Percentiles rank a stretch among this genome's conserved stretches.
Conservation (phyloP, 129 eudicot genomes). For the Artemisia annua region DNA sequence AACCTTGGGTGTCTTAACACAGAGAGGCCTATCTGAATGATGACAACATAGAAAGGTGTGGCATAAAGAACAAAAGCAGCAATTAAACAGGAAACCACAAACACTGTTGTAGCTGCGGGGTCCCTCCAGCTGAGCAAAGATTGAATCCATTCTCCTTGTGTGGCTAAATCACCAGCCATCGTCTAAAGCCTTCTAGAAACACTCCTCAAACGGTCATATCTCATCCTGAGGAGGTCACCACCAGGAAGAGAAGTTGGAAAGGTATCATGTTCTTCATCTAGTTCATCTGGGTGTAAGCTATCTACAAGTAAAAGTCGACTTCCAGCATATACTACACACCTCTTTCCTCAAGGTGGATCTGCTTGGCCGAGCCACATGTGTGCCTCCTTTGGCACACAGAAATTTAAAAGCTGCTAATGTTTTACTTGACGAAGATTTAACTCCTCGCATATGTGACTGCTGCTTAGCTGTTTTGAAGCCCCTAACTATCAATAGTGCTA, state of each 20-base stretch:
- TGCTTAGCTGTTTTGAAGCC: conserved; percentile 82
- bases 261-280: conserved; percentile 74
- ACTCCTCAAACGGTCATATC: conserved; percentile 73
- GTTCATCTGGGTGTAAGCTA: conserved; percentile 58
- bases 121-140: conserved; percentile 84
- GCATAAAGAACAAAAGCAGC: too few relatives aligned
- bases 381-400: conserved; percentile 81
- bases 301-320: too few relatives aligned
- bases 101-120: conserved; percentile 52
- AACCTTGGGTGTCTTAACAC: too few relatives aligned
- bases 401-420: conserved; percentile 80
- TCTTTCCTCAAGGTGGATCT: too few relatives aligned
- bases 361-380: too few relatives aligned
- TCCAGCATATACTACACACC: too few relatives aligned
- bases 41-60: too few relatives aligned
- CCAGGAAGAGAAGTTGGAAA: conserved; percentile 53
- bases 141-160: conserved; percentile 71
- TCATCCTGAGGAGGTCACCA: conserved; percentile 43
- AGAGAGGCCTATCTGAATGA: too few relatives aligned
- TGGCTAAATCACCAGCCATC: conserved; percentile 67
- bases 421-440: conserved; percentile 83
- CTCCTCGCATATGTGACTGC: conserved; percentile 75
- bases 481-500: conserved; percentile 64
- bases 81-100: too few relatives aligned
- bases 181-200: conserved; percentile 66